A percentile compares a stretch with the other conserved stretches of the same genome.
Conservation (phyloP, 1,139 yeast genomes). For the Yamadazyma atmosphaerica region DNA sequence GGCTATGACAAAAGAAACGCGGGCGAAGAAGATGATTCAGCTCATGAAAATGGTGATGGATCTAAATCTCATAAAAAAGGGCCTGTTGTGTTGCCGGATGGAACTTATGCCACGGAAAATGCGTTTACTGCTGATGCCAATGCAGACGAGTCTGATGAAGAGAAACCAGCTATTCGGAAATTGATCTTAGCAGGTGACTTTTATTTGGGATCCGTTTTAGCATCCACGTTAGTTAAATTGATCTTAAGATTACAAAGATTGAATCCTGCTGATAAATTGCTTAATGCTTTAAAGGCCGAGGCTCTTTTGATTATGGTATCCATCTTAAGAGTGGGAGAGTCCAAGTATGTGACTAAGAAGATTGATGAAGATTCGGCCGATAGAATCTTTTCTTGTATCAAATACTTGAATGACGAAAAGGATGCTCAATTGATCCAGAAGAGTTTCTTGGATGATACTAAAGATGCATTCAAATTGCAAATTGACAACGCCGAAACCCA, state of each 20-base stretch:
- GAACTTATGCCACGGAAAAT: conserved; percentile 96
- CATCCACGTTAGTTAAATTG: conserved; percentile 87
- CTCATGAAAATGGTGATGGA: conserved; percentile 20
- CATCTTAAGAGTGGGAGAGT: conserved; percentile 84
- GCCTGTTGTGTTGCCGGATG: conserved; percentile 93
- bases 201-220: conserved; percentile 84
- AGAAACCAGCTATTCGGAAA: conserved; percentile 76
- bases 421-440: conserved; percentile 53
- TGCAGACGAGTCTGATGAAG: conserved; percentile 24
- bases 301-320: conserved; percentile 92
- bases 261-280: conserved; percentile 52
- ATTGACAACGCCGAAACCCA: conserved; percentile 54
- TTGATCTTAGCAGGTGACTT: conserved; percentile 86
- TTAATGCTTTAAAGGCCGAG: conserved; percentile 91
- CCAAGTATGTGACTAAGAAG: conserved; percentile 68
- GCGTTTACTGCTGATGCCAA: conserved; percentile 61
- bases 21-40: conserved; percentile 29
- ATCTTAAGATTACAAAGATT: conserved; percentile 73
- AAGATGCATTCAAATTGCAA: conserved; percentile 73
- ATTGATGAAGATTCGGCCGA: conserved; percentile 96
- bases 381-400: conserved; percentile 82
- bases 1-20: conserved; percentile 29
- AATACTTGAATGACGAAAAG: conserved; percentile 69
- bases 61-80: conserved; percentile 44
- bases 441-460: conserved; percentile 87